A percentile compares a stretch with the other conserved stretches of the same genome.
Evolutionary conservation across 23 red algal genomes (phyloP).

Genomic region (Gracilariopsis chorda): DNA sequence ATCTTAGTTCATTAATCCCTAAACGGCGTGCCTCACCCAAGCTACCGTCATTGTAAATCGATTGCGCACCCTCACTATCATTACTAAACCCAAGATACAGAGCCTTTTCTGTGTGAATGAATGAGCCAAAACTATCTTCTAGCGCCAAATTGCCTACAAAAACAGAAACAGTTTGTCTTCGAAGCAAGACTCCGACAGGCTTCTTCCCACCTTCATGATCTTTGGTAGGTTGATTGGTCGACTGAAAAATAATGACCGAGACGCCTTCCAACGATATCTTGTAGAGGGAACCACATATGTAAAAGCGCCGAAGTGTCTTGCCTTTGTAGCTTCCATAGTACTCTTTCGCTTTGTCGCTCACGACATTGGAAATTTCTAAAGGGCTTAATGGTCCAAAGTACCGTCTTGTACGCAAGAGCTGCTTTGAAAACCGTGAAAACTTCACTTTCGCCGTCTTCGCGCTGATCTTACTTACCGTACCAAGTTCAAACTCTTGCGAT

Average conservation of each 20-base stretch:
- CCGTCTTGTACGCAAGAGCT: not conserved
- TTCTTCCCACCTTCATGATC: not conserved
- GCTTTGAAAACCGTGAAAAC: not conserved
- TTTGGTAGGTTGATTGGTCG: not conserved
- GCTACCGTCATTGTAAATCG: not conserved
- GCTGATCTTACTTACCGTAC: conserved; percentile 13
- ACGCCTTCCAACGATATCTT: conserved; percentile 8
- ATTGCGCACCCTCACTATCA: conserved; percentile 17
- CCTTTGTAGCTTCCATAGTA: conserved; percentile 21
- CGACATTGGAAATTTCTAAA: not conserved
- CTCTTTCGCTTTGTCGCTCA: conserved; percentile 22
- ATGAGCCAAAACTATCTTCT: conserved; percentile 46
- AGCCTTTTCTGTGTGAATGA: not conserved
- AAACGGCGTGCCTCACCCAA: conserved; percentile 21
- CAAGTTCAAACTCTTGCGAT: conserved; percentile 34
- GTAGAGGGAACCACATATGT: not conserved
- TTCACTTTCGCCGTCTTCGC: not conserved
- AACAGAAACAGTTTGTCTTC: not conserved
- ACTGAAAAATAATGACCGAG: not conserved
- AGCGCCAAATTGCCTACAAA: conserved; percentile 21
- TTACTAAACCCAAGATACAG: conserved; percentile 28
- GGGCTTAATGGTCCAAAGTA: conserved; percentile 4
- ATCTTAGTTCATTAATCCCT: conserved; percentile 38
- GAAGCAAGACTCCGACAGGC: conserved; percentile 5
- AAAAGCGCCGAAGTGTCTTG: conserved; percentile 26